A percentile compares a stretch with the other conserved stretches of the same genome.
phyloP scores from a whole-genome alignment of 2,329 filamentous ascomycete genomes.

The Pseudogymnoascus sp. region DNA sequence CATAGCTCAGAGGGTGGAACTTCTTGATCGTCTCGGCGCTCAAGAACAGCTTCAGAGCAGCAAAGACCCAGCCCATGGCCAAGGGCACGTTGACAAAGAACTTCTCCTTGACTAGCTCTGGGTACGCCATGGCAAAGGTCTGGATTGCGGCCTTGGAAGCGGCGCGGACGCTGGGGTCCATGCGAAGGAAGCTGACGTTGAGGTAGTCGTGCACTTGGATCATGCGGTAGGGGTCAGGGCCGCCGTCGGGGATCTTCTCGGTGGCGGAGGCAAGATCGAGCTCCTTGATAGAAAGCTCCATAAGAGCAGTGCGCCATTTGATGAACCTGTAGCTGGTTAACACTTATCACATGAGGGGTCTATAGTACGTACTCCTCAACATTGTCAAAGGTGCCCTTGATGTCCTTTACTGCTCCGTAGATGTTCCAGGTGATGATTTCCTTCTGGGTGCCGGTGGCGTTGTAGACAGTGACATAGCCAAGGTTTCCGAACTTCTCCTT shows the following conservation, averaged over 20 bases:
- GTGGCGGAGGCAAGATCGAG: conserved; percentile 65
- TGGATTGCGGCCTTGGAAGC: conserved; percentile 76
- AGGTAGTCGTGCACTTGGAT: conserved; percentile 92
- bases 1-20: conserved; percentile 71
- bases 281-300: conserved; percentile 76
- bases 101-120: conserved; percentile 82
- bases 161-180: conserved; percentile 67
- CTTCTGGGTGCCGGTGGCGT: conserved; percentile 41
- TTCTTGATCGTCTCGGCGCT: conserved; percentile 69
- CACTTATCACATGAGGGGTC: background rate
- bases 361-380: conserved; percentile 60
- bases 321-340: conserved; percentile 57
- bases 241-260: conserved; percentile 61
- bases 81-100: conserved; percentile 92
- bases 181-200: conserved; percentile 76
- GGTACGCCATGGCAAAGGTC: conserved; percentile 74
- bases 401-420: conserved; percentile 79
- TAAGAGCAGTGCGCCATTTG: conserved; percentile 80
- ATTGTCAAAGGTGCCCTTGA: conserved; percentile 73
- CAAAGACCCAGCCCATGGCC: conserved; percentile 84
- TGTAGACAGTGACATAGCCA: conserved; percentile 73
- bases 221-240: conserved; percentile 79
- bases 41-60: conserved; percentile 67
- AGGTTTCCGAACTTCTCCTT: conserved; percentile 66
- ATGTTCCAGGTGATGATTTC: conserved; percentile 87